phyloP scores from a whole-genome alignment of 2,329 filamentous ascomycete genomes.

The Pestalotiopsis sp. region DNA sequence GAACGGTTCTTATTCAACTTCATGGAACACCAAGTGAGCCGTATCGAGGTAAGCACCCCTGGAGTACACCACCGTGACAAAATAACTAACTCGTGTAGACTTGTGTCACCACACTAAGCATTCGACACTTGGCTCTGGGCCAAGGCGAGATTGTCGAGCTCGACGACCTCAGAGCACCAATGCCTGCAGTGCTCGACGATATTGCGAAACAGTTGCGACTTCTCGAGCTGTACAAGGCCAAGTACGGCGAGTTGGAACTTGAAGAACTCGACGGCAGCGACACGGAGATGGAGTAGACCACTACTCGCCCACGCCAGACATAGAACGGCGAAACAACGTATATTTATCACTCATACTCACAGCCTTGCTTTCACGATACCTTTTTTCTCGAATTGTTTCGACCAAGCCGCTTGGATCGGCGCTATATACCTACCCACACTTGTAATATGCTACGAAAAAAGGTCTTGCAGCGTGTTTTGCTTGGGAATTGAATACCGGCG shows the following conservation, averaged over 20 bases:
- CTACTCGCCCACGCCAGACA: background rate
- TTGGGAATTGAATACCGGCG: background rate
- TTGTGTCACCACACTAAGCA: constrained; percentile 75
- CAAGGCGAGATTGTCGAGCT: constrained; percentile 64
- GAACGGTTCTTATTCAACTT: constrained; percentile 88
- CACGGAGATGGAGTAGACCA: constrained; percentile 34
- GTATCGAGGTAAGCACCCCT: constrained; percentile 77
- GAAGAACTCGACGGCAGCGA: constrained; percentile 36
- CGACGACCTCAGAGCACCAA: constrained; percentile 76
- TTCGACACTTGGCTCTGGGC: constrained; percentile 79
- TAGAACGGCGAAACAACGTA: background rate
- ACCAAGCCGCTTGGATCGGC: constrained; percentile 7
- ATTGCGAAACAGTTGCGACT: constrained; percentile 66
- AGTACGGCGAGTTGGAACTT: constrained; percentile 47
- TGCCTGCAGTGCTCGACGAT: constrained; percentile 69
- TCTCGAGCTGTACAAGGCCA: constrained; percentile 61
- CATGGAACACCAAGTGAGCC: constrained; percentile 90
- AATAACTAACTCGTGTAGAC: constrained; percentile 56
- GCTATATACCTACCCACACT: constrained; percentile 16
- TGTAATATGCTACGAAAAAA: constrained; percentile 16
- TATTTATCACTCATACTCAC: background rate
- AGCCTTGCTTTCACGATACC: constrained; percentile 10
- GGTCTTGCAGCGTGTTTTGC: background rate
- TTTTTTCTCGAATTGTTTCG: constrained; percentile 12
- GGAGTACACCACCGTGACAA: background rate